Percentiles rank a stretch among this genome's conserved stretches.
Conservation (phyloP, 2,329 filamentous ascomycete genomes). For the Thelonectria discophora region DNA sequence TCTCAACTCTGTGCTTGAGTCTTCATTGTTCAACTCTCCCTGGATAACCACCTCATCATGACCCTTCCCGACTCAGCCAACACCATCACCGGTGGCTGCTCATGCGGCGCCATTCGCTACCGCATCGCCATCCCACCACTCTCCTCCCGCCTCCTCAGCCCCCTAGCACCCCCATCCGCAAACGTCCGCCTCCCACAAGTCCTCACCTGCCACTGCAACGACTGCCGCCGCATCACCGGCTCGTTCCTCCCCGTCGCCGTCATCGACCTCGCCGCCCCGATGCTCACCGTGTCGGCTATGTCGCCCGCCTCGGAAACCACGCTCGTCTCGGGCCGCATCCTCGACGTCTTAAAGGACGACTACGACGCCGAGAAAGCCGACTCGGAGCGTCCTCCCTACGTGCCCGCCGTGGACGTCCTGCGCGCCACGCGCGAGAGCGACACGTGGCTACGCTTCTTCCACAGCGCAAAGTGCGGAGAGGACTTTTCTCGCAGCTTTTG, state of each 20-base stretch:
- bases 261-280: conserved; percentile 27
- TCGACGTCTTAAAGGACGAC: conserved; percentile 28
- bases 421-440: conserved; percentile 21
- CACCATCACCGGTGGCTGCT: conserved; percentile 41
- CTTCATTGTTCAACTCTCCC: not conserved
- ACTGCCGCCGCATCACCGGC: conserved; percentile 34
- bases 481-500: conserved; percentile 39
- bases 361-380: conserved; percentile 28
- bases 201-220: conserved; percentile 40
- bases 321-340: conserved; percentile 28
- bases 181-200: conserved; percentile 28
- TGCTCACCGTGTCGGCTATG: conserved; percentile 37
- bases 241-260: conserved; percentile 21
- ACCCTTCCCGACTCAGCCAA: conserved; percentile 34
- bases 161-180: conserved; percentile 22
- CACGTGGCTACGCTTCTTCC: conserved; percentile 41
- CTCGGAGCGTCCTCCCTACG: conserved; percentile 29
- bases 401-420: conserved; percentile 33
- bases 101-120: conserved; percentile 41
- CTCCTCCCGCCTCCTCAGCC: conserved; percentile 25
- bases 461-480: conserved; percentile 28
- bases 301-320: conserved; percentile 15
- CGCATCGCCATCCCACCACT: conserved; percentile 32
- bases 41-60: conserved; percentile 16
- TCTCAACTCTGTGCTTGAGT: too few relatives aligned